Evolutionary conservation across 2,329 filamentous ascomycete species (phyloP).

Genomic region (Fusarium chuoi): DNA sequence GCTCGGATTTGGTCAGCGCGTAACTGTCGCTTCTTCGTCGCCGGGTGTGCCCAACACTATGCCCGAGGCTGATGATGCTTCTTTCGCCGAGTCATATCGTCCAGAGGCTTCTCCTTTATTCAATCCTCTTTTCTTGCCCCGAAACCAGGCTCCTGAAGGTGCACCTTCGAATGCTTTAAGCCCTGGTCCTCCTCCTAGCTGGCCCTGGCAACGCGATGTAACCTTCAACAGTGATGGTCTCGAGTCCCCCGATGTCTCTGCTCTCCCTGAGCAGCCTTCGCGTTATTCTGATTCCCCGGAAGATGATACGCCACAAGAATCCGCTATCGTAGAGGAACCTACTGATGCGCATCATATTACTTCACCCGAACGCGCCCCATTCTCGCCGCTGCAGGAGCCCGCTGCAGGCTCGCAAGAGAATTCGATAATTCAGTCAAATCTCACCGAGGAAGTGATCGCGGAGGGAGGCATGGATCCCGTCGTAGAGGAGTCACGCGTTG

Average conservation of each 20-base stretch:
- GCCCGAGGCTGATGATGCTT: slow-evolving; percentile 29
- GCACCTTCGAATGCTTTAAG: slow-evolving; percentile 6
- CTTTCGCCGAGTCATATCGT: slow-evolving; percentile 42
- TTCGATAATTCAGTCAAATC: neutral
- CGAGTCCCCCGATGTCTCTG: slow-evolving; percentile 17
- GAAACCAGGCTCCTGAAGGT: slow-evolving; percentile 11
- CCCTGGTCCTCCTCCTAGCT: slow-evolving; percentile 14
- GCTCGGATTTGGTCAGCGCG: slow-evolving; percentile 35
- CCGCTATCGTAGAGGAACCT: neutral
- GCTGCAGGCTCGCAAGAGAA: neutral
- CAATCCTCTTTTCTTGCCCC: slow-evolving; percentile 28
- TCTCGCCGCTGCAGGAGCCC: slow-evolving; percentile 17
- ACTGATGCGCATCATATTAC: neutral
- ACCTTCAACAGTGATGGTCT: slow-evolving; percentile 4
- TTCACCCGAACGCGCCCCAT: neutral
- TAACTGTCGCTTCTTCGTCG: slow-evolving; percentile 28
- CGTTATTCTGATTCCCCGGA: slow-evolving; percentile 17
- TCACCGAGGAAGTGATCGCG: neutral
- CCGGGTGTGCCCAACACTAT: slow-evolving; percentile 22
- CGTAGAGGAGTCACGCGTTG: slow-evolving; percentile 9
- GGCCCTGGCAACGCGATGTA: slow-evolving; percentile 35
- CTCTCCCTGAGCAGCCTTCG: neutral
- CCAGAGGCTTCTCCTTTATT: slow-evolving; percentile 40
- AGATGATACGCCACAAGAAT: neutral
- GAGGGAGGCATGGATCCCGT: neutral